phyloP scores from a whole-genome alignment of 2,329 filamentous ascomycete species.

The Aspergillus brasiliensis region DNA sequence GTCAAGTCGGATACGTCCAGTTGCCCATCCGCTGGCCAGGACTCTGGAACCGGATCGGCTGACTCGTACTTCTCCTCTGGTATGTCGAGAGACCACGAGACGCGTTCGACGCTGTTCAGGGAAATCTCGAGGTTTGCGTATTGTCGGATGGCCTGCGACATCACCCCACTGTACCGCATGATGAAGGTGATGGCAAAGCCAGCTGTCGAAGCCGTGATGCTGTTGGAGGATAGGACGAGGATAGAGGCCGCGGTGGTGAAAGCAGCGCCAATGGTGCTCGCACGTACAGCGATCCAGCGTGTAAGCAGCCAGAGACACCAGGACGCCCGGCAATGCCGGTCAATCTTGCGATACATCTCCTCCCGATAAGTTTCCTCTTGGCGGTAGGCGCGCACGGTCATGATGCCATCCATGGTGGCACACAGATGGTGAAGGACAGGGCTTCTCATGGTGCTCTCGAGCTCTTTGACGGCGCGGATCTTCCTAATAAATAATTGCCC shows the following conservation, averaged over 20 bases:
- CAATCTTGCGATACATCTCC: background rate
- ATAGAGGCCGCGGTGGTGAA: background rate
- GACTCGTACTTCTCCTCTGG: background rate
- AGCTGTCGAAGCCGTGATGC: slow-evolving; percentile 11
- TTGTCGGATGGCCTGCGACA: slow-evolving; percentile 2
- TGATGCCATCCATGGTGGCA: slow-evolving; percentile 1
- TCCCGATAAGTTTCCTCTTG: background rate
- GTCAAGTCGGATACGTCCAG: slow-evolving; percentile 71
- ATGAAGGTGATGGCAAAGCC: slow-evolving; percentile 9
- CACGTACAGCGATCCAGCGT: slow-evolving; percentile 1
- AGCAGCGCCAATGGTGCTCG: slow-evolving; percentile 1
- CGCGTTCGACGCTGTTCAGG: slow-evolving; percentile 5
- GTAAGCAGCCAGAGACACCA: slow-evolving; percentile 5
- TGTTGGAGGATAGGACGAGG: background rate
- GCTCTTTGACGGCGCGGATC: slow-evolving; percentile 5
- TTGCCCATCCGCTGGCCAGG: slow-evolving; percentile 54
- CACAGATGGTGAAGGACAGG: slow-evolving; percentile 3
- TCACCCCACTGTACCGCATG: background rate
- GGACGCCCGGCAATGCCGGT: slow-evolving; percentile 1
- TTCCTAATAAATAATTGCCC: background rate
- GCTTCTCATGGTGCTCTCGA: background rate
- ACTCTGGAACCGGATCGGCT: background rate
- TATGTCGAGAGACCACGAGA: background rate
- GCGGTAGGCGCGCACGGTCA: slow-evolving; percentile 2
- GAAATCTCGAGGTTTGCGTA: slow-evolving; percentile 8